A percentile compares a stretch with the other conserved stretches of the same genome.
These are phyloP conservation scores for Globisporangium cystogenes DNA, from an alignment of 352 stramenopile species.

Conservation along the genomic window DNA sequence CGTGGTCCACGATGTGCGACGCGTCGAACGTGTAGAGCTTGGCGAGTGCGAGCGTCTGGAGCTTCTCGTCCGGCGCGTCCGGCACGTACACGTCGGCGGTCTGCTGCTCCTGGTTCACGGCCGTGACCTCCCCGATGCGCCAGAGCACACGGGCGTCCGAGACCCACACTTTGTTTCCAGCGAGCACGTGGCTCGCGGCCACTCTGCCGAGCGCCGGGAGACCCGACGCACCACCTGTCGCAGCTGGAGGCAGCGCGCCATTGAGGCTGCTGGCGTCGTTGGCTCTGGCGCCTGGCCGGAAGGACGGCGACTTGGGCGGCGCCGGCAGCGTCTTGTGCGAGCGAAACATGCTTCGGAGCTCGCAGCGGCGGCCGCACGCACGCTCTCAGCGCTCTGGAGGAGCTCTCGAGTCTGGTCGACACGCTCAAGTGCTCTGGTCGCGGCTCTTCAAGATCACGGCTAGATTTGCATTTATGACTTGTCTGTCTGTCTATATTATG, in stretches of 20 bases:
- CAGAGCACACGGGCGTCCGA: constrained; percentile 68
- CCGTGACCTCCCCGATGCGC: constrained; percentile 73
- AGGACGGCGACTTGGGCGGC: constrained; percentile 8
- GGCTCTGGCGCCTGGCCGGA: constrained; percentile 6
- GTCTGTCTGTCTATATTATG: no score
- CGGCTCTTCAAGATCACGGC: no score
- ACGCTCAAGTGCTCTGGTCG: no score
- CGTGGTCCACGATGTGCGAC: constrained; percentile 79
- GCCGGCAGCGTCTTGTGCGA: constrained; percentile 10
- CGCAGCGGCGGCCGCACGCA: no score
- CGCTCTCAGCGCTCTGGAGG: no score
- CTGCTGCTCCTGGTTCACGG: constrained; percentile 34
- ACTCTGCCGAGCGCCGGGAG: constrained; percentile 34
- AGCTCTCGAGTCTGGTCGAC: no score
- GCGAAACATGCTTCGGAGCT: constrained; percentile 11
- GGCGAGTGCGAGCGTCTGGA: constrained; percentile 38
- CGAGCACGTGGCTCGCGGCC: constrained; percentile 35
- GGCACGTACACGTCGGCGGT: constrained; percentile 54
- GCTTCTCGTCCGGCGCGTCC: constrained; percentile 50
- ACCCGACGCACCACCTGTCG: background rate
- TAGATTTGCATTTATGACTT: no score
- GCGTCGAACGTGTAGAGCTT: constrained; percentile 80
- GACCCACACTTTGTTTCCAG: constrained; percentile 72
- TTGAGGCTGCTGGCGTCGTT: constrained; percentile 11
- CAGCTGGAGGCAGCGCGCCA: background rate